Percentiles rank a stretch among this genome's conserved stretches.
phyloP scores from a whole-genome alignment of 495 filamentous ascomycete species.

The Neurospora intermedia region DNA sequence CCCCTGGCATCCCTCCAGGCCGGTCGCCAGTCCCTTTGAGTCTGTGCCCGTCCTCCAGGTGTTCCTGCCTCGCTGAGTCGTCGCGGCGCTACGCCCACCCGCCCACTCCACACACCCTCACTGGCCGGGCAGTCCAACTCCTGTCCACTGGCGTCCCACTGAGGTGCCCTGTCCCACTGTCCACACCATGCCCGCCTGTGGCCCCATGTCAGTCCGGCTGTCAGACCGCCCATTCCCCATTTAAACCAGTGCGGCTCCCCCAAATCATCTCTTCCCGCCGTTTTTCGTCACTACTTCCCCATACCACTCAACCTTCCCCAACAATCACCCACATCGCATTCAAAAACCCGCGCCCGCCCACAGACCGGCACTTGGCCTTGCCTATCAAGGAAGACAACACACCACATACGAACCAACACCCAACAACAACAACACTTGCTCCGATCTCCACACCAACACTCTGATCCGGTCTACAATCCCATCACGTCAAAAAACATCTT shows the following conservation, averaged over 20 bases:
- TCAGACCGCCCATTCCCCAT: conserved; percentile 19
- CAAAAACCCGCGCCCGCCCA: conserved; percentile 11
- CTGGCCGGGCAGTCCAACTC: background rate
- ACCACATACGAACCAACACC: background rate
- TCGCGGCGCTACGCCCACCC: conserved; percentile 1
- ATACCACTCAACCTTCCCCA: conserved; percentile 20
- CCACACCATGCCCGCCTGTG: conserved; percentile 12
- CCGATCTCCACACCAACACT: conserved; percentile 1
- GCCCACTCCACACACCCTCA: conserved; percentile 5
- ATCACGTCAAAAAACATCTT: background rate
- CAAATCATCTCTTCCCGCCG: conserved; percentile 14
- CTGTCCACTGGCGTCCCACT: too few relatives aligned
- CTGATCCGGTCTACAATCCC: background rate
- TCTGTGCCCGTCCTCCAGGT: background rate
- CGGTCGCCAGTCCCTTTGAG: conserved; percentile 7
- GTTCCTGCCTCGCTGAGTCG: conserved; percentile 20
- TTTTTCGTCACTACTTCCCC: conserved; percentile 21
- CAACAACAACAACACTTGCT: background rate
- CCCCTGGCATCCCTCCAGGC: conserved; percentile 9
- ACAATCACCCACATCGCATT: conserved; percentile 4
- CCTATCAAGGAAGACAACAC: background rate
- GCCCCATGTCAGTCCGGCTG: conserved; percentile 10
- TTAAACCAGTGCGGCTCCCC: conserved; percentile 28
- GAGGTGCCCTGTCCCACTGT: conserved; percentile 7
- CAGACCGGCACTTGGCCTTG: conserved; percentile 3